Conservation (phyloP, 495 filamentous ascomycete genomes). For the Aspergillus kassunensis region DNA sequence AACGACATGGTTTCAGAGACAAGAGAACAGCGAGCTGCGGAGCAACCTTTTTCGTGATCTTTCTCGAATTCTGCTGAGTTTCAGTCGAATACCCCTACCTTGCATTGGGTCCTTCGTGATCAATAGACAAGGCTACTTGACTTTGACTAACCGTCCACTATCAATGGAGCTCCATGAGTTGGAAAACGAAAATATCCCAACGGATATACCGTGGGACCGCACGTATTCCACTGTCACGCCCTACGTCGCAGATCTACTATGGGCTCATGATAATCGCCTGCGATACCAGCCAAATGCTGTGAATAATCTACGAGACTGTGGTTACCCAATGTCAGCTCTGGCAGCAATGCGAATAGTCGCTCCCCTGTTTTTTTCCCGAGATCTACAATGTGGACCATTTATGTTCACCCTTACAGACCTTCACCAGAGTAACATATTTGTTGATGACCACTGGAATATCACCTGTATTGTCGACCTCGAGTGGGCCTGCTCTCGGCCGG, state of each 20-base stretch:
- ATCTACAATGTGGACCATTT: no score
- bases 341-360: no score
- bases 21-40: conserved; percentile 2
- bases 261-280: conserved; percentile 28
- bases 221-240: conserved; percentile 32
- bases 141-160: conserved; percentile 28
- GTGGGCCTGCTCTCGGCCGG: conserved; percentile 23
- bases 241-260: conserved; percentile 30
- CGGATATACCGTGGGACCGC: conserved; percentile 26
- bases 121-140: conserved; percentile 19
- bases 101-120: conserved; percentile 21
- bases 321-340: conserved; percentile 15
- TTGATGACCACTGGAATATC: no score
- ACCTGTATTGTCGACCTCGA: conserved; percentile 11
- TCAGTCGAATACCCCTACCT: conserved; percentile 18
- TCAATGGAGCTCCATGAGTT: conserved; percentile 24
- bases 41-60: conserved; percentile 28
- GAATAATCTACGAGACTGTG: conserved; percentile 24
- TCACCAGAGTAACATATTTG: no score
- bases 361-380: no score
- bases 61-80: conserved; percentile 21
- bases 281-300: conserved; percentile 33
- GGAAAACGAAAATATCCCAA: conserved; percentile 35
- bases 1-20: not conserved
- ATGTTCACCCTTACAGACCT: no score